Conservation (phyloP, 2,329 filamentous ascomycete genomes). For the Fusarium subglutinans region DNA sequence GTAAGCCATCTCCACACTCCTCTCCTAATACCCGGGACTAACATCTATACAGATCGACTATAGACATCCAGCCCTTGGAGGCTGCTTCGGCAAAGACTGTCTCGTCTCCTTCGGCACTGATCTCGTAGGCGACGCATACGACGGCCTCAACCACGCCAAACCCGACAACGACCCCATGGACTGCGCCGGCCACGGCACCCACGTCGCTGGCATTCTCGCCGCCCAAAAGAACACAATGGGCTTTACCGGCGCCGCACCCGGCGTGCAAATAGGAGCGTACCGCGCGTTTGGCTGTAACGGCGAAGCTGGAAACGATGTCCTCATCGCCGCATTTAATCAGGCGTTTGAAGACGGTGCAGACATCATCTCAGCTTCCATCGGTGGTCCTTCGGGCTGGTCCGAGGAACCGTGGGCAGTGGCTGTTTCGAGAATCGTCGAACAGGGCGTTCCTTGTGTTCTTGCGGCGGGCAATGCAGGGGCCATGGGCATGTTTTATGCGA, state of each 20-base stretch:
- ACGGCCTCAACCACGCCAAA: constrained; percentile 49
- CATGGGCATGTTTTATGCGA: constrained; percentile 59
- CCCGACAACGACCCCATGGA: constrained; percentile 64
- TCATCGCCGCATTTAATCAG: constrained; percentile 67
- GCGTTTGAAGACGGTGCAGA: constrained; percentile 69
- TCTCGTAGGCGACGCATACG: constrained; percentile 65
- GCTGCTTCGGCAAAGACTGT: constrained; percentile 69
- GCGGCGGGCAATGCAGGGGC: constrained; percentile 63
- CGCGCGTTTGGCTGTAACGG: constrained; percentile 66
- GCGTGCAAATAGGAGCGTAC: constrained; percentile 65
- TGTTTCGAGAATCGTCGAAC: constrained; percentile 61
- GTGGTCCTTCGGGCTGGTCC: constrained; percentile 61
- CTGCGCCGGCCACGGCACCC: constrained; percentile 68
- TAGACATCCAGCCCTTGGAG: constrained; percentile 69
- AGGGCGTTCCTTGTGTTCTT: constrained; percentile 62
- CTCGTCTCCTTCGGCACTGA: constrained; percentile 67
- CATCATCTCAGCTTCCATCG: constrained; percentile 66
- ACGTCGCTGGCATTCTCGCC: constrained; percentile 70
- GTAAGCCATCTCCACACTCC: constrained; percentile 49
- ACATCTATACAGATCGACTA: constrained; percentile 62
- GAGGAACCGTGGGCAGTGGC: constrained; percentile 61
- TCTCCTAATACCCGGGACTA: background rate
- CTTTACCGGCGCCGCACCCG: constrained; percentile 67
- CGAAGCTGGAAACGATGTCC: constrained; percentile 61
- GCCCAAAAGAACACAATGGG: constrained; percentile 62